A percentile compares a stretch with the other conserved stretches of the same genome.
phyloP scores from a whole-genome alignment of 805 yeast species.

The Yarrowia sp. region DNA sequence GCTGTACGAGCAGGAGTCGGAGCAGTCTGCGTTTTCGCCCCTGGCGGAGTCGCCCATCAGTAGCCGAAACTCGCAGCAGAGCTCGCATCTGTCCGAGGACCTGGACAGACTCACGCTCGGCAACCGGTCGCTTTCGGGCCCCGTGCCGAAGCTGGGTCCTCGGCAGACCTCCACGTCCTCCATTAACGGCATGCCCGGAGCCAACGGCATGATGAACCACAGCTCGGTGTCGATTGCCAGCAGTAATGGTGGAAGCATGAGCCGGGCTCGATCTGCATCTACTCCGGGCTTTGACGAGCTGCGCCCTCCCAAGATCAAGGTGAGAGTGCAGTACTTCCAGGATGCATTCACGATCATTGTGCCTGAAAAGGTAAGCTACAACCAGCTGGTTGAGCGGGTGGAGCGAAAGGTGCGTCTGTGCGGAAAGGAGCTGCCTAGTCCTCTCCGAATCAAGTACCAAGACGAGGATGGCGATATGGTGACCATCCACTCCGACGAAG shows the following conservation, averaged over 20 bases:
- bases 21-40: constrained; percentile 27
- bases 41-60: constrained; percentile 31
- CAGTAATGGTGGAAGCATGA: constrained; percentile 13
- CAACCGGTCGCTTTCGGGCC: constrained; percentile 20
- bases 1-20: constrained; percentile 7
- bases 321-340: constrained; percentile 49
- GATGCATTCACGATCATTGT: constrained; percentile 69
- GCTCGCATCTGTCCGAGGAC: constrained; percentile 40
- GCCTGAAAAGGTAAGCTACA: constrained; percentile 58
- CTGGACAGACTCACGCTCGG: constrained; percentile 37
- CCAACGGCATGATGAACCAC: constrained; percentile 18
- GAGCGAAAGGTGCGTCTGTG: constrained; percentile 62
- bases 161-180: constrained; percentile 21
- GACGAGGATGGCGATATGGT: constrained; percentile 98
- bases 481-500: constrained; percentile 83
- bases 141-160: constrained; percentile 28
- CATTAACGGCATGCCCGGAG: constrained; percentile 17
- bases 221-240: constrained; percentile 38
- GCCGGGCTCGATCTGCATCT: constrained; percentile 40
- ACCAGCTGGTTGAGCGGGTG: constrained; percentile 63
- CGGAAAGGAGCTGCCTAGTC: constrained; percentile 55
- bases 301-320: constrained; percentile 46
- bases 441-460: constrained; percentile 71
- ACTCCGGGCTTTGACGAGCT: constrained; percentile 37
- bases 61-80: constrained; percentile 34